Percentiles rank a stretch among this genome's conserved stretches.
Conservation (phyloP, 1,139 yeast species). For the Yamadazyma epiphylla region DNA sequence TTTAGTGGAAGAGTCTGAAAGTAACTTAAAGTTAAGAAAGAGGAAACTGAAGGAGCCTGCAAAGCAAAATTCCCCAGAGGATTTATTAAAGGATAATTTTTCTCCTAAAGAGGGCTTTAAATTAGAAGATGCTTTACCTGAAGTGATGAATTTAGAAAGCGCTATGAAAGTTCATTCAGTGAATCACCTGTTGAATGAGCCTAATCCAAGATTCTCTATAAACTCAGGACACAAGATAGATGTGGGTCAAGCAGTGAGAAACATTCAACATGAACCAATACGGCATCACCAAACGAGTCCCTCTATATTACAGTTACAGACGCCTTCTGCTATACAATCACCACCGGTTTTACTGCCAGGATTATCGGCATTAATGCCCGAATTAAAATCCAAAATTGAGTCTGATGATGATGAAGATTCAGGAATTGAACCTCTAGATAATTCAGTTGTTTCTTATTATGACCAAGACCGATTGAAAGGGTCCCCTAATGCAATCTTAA, state of each 20-base stretch:
- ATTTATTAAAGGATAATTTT: not conserved
- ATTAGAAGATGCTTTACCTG: not conserved
- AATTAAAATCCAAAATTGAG: not conserved
- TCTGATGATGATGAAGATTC: slow-evolving; percentile 1
- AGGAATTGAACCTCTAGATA: slow-evolving; percentile 1
- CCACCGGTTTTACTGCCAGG: not conserved
- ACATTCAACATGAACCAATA: not conserved
- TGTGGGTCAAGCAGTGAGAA: not conserved
- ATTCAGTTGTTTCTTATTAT: not conserved
- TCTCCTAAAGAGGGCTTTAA: slow-evolving; percentile 7
- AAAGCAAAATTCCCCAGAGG: slow-evolving; percentile 8
- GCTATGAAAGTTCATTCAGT: too few relatives aligned
- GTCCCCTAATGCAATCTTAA: slow-evolving; percentile 5
- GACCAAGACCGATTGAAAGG: not conserved
- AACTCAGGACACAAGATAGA: not conserved
- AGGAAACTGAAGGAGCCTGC: slow-evolving; percentile 14
- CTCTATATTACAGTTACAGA: too few relatives aligned
- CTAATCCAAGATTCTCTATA: not conserved
- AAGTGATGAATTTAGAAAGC: too few relatives aligned
- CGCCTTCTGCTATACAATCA: not conserved
- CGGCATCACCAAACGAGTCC: too few relatives aligned
- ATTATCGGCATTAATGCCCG: slow-evolving; percentile 1
- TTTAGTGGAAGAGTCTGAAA: slow-evolving; percentile 27
- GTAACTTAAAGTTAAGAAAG: slow-evolving; percentile 29
- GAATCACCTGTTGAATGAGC: too few relatives aligned